Conservation (phyloP, 1,139 yeast species). For the Yamadazyma epiphylla region DNA sequence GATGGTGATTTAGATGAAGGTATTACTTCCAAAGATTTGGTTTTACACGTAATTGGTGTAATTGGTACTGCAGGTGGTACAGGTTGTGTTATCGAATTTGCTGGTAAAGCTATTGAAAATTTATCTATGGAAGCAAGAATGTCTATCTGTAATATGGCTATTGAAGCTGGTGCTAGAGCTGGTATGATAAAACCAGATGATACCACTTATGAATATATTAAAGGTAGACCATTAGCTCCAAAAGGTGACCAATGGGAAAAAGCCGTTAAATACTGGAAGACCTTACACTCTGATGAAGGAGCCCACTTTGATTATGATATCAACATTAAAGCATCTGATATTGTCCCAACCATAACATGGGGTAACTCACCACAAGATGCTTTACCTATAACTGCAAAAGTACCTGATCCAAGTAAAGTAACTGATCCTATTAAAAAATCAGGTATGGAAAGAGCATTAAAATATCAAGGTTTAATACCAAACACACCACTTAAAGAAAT, state of each 20-base stretch:
- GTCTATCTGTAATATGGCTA: conserved; percentile 99
- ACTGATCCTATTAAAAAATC: conserved; percentile 72
- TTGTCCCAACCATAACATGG: conserved; percentile 97
- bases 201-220: conserved; percentile 77
- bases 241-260: conserved; percentile 91
- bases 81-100: conserved; percentile 93
- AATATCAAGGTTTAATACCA: conserved; percentile 87
- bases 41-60: conserved; percentile 89
- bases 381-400: conserved; percentile 81
- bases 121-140: conserved; percentile 98
- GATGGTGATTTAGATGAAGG: conserved; percentile 83
- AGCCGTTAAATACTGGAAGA: conserved; percentile 86
- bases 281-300: conserved; percentile 82
- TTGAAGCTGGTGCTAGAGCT: conserved; percentile 98
- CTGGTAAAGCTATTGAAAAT: conserved; percentile 87
- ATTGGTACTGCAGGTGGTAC: conserved; percentile 99
- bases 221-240: conserved; percentile 95
- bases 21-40: conserved; percentile 91
- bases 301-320: conserved; percentile 87
- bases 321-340: conserved; percentile 74
- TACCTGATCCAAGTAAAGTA: conserved; percentile 81
- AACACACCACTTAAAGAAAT: conserved; percentile 75
- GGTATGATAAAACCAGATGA: conserved; percentile 98
- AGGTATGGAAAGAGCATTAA: conserved; percentile 87
- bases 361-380: conserved; percentile 99